These are phyloP conservation scores for Pleurotus tuoliensis DNA, from an alignment of 768 basidiomycete genomes.

Conservation along the genomic window DNA sequence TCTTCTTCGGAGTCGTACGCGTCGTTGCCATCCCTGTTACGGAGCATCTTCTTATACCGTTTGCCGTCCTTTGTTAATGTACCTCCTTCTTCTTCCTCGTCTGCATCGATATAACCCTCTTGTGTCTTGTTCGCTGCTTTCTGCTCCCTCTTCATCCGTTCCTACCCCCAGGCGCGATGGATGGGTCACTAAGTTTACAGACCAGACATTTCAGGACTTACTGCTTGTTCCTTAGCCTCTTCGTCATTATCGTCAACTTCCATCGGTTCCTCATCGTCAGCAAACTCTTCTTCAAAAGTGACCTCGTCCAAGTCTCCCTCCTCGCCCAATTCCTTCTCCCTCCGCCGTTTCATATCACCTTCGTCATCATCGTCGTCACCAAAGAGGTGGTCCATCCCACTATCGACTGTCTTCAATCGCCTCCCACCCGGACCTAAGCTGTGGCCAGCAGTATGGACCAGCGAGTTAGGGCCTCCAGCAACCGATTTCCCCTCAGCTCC, in stretches of 20 bases:
- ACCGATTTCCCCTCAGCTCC: slow-evolving; percentile 48
- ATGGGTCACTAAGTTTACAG: slow-evolving; percentile 8
- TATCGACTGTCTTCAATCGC: slow-evolving; percentile 64
- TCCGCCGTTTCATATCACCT: slow-evolving; percentile 41
- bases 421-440: slow-evolving; percentile 71
- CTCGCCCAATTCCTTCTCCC: slow-evolving; percentile 59
- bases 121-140: slow-evolving; percentile 71
- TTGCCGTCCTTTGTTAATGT: slow-evolving; percentile 66
- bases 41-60: slow-evolving; percentile 83
- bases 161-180: slow-evolving; percentile 36
- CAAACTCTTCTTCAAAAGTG: slow-evolving; percentile 78
- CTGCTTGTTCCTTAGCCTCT: slow-evolving; percentile 81
- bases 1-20: slow-evolving; percentile 84
- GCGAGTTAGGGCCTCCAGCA: slow-evolving; percentile 34
- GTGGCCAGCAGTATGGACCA: slow-evolving; percentile 45
- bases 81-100: slow-evolving; percentile 62
- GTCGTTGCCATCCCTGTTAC: slow-evolving; percentile 76
- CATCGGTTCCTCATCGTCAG: slow-evolving; percentile 83
- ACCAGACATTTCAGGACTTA: slow-evolving; percentile 22
- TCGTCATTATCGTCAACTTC: slow-evolving; percentile 75
- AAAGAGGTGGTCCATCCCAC: slow-evolving; percentile 55
- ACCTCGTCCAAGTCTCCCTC: slow-evolving; percentile 85
- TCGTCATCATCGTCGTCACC: slow-evolving; percentile 74
- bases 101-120: slow-evolving; percentile 67
- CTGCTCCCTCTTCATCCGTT: slow-evolving; percentile 81